Evolutionary conservation across 2,329 filamentous ascomycete genomes (phyloP).

Genomic region (Diaporthe ilicicola): DNA sequence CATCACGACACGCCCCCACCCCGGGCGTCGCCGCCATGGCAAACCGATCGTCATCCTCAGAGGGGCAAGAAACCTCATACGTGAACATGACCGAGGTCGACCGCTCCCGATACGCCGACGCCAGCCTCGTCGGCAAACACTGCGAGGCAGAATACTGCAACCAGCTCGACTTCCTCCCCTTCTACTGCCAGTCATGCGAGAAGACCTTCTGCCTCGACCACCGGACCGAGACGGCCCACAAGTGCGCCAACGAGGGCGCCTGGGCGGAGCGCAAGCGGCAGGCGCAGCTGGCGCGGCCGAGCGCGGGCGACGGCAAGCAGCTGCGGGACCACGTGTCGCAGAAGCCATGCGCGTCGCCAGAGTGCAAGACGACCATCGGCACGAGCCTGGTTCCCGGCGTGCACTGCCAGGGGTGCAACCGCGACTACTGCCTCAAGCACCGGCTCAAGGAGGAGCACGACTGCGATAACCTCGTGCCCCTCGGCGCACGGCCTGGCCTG

Average conservation of each 20-base stretch:
- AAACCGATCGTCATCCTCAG: conserved; percentile 54
- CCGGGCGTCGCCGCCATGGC: conserved; percentile 59
- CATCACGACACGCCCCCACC: neutral
- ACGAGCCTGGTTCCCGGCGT: conserved; percentile 74
- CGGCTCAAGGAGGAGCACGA: conserved; percentile 83
- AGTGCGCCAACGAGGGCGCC: conserved; percentile 67
- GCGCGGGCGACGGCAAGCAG: conserved; percentile 62
- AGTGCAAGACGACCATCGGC: conserved; percentile 76
- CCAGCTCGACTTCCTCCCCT: conserved; percentile 95
- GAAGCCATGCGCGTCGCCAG: conserved; percentile 72
- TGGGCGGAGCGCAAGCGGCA: conserved; percentile 67
- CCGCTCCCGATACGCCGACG: conserved; percentile 59
- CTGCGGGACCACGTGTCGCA: conserved; percentile 65
- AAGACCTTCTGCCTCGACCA: conserved; percentile 93
- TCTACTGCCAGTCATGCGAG: conserved; percentile 88
- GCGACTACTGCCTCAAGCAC: conserved; percentile 81
- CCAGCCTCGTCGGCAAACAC: conserved; percentile 86
- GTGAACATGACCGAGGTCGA: conserved; percentile 74
- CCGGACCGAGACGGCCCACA: conserved; percentile 84
- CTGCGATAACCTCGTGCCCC: conserved; percentile 76
- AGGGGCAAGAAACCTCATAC: conserved; percentile 61
- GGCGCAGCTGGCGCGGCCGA: conserved; percentile 61
- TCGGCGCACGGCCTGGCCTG: conserved; percentile 56
- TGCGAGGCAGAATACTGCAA: conserved; percentile 93
- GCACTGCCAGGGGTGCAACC: conserved; percentile 76